phyloP scores from a whole-genome alignment of 2,329 filamentous ascomycete genomes.

The Hymenoscyphus albidus region DNA sequence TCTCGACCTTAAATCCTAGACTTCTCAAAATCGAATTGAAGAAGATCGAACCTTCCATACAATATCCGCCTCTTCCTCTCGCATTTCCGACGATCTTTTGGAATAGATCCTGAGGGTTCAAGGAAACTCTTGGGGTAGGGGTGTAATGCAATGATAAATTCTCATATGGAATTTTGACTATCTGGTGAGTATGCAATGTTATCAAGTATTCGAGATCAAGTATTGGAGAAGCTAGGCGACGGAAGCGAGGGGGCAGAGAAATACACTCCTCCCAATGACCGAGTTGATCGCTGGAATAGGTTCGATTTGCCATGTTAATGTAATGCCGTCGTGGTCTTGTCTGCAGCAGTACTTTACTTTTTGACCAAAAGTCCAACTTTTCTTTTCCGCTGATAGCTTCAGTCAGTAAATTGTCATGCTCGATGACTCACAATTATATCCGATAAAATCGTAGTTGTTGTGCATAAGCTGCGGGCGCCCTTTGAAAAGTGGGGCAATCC shows the following conservation, averaged over 20 bases:
- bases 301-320: not conserved
- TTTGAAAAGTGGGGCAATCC: not conserved
- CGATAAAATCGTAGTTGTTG: not conserved
- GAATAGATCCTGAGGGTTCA: constrained; percentile 29
- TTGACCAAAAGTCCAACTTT: not conserved
- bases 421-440: not conserved
- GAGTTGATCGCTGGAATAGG: constrained; percentile 18
- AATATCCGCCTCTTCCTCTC: constrained; percentile 52
- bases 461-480: not conserved
- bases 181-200: constrained; percentile 26
- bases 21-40: constrained; percentile 50
- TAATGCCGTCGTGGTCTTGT: not conserved
- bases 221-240: constrained; percentile 12
- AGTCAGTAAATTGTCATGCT: not conserved
- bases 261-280: constrained; percentile 25
- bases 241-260: constrained; percentile 23
- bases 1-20: constrained; percentile 52
- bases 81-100: constrained; percentile 28
- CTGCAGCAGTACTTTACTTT: not conserved
- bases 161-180: constrained; percentile 28
- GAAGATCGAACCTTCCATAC: constrained; percentile 55
- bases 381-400: not conserved
- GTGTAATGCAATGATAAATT: constrained; percentile 32
- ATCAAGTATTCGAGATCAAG: constrained; percentile 25
- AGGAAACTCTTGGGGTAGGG: constrained; percentile 14